A percentile compares a stretch with the other conserved stretches of the same genome.
Conservation (phyloP, 352 stramenopile species). For the Thraustotheca clavata region DNA sequence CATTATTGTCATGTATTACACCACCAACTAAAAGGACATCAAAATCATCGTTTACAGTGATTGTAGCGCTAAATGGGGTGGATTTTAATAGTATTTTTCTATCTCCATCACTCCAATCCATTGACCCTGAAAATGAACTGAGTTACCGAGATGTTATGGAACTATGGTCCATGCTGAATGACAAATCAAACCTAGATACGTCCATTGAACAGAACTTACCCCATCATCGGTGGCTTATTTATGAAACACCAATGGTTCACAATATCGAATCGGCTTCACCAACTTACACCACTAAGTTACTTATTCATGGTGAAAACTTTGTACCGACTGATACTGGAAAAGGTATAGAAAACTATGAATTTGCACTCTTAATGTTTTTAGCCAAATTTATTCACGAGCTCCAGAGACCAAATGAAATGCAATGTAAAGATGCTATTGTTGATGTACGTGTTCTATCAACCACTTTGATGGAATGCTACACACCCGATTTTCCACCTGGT, state of each 20-base stretch:
- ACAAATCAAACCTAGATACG: too few species aligned
- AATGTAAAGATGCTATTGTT: background rate
- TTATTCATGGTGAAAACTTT: conserved; percentile 17
- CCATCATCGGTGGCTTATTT: conserved; percentile 4
- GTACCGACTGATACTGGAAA: background rate
- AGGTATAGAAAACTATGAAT: background rate
- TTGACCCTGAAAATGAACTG: conserved; percentile 1
- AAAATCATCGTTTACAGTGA: conserved; percentile 27
- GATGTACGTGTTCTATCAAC: conserved; percentile 5
- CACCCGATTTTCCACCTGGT: conserved; percentile 21
- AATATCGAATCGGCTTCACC: conserved; percentile 9
- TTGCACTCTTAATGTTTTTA: background rate
- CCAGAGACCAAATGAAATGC: background rate
- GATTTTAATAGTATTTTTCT: conserved; percentile 61
- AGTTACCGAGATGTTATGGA: conserved; percentile 4
- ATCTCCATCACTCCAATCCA: conserved; percentile 16
- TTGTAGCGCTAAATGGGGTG: conserved; percentile 42
- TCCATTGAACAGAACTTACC: background rate
- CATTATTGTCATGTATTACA: conserved; percentile 35
- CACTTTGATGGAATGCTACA: conserved; percentile 6
- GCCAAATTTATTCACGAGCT: conserved; percentile 10
- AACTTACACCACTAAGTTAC: conserved; percentile 18
- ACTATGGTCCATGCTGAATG: background rate
- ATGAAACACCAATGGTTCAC: conserved; percentile 15
- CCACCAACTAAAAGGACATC: conserved; percentile 29